Evolutionary conservation across 441 rosid genomes (phyloP).

Genomic region (Monsonia emarginata): DNA sequence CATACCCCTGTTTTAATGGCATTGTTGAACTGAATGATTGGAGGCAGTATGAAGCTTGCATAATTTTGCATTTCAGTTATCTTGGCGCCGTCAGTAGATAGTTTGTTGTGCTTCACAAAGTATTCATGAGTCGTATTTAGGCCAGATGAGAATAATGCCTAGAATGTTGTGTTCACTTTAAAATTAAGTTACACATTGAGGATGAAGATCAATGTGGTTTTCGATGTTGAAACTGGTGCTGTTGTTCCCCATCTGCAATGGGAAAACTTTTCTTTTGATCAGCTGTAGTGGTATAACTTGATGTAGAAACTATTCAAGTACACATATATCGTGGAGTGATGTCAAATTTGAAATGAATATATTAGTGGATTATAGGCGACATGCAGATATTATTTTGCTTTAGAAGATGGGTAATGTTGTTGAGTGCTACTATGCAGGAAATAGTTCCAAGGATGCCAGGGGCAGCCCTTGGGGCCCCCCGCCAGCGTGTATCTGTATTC

Average conservation of each 20-base stretch:
- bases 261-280: too few relatives aligned
- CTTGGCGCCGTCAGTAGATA: not conserved
- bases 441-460: conserved; percentile 33
- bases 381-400: conserved; percentile 3
- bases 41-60: not conserved
- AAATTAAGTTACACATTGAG: too few relatives aligned
- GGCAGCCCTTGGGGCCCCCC: conserved; percentile 41
- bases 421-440: conserved; percentile 34
- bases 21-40: not conserved
- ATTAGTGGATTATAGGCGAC: not conserved
- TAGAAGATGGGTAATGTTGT: conserved; percentile 18
- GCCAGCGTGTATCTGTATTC: conserved; percentile 39
- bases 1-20: not conserved
- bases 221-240: not conserved
- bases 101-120: not conserved
- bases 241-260: not conserved
- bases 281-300: not conserved
- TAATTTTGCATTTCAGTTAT: not conserved
- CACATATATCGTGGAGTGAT: not conserved
- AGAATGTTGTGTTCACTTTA: not conserved
- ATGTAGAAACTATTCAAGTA: not conserved
- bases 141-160: not conserved
- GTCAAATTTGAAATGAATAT: not conserved
- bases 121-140: not conserved
- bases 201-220: not conserved